A percentile compares a stretch with the other conserved stretches of the same genome.
These are phyloP conservation scores for Magnaporthiopsis rhizophila DNA, from an alignment of 2,329 filamentous ascomycete species.

Conservation along the genomic window DNA sequence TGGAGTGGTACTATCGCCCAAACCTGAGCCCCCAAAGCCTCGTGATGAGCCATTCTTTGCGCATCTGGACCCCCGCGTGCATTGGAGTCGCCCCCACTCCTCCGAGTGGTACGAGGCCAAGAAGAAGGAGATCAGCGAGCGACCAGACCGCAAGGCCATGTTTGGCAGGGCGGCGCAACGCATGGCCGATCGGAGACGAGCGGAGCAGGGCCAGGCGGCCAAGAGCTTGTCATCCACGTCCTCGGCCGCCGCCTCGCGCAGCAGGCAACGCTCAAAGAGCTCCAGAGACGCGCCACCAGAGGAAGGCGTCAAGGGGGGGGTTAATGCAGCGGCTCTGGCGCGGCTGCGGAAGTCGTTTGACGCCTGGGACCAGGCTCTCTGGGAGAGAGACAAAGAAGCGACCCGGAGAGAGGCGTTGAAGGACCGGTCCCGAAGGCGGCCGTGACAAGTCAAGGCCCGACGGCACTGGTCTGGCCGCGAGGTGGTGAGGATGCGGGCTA, in stretches of 20 bases:
- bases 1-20: slow-evolving; percentile 12
- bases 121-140: slow-evolving; percentile 37
- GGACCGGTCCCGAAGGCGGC: neutral
- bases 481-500: neutral
- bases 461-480: neutral
- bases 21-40: slow-evolving; percentile 10
- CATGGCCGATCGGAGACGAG: slow-evolving; percentile 22
- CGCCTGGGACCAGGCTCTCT: slow-evolving; percentile 3
- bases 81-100: slow-evolving; percentile 35
- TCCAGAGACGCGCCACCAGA: slow-evolving; percentile 7
- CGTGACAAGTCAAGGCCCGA: neutral
- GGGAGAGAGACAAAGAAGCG: slow-evolving; percentile 8
- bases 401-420: slow-evolving; percentile 1
- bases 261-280: neutral
- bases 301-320: slow-evolving; percentile 18
- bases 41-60: slow-evolving; percentile 29
- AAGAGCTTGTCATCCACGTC: neutral
- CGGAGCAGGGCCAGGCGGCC: slow-evolving; percentile 9
- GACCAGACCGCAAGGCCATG: slow-evolving; percentile 41
- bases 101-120: slow-evolving; percentile 40
- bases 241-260: neutral
- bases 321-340: slow-evolving; percentile 22
- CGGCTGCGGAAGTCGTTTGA: slow-evolving; percentile 22
- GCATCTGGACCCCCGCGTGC: slow-evolving; percentile 42
- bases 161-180: slow-evolving; percentile 37